Base-by-base conservation (phyloP, 805 yeast species). In the Yarrowia sp. region DNA sequence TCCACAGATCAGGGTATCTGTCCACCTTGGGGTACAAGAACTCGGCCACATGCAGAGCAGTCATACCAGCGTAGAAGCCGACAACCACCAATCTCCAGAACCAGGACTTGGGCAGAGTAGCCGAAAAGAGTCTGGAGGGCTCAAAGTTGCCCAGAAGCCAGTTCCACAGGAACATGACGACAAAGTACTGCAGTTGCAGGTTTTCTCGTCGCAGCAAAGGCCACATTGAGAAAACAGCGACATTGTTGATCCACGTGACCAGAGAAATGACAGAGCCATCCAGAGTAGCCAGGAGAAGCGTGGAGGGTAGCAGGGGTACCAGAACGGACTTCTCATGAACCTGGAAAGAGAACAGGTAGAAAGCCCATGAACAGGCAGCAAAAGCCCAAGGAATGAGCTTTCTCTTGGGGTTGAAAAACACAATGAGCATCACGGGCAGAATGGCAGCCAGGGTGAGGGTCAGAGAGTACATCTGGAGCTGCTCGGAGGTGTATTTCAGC, bases 301-400 rank as follows among this genome's bases (percentile, higher is more conserved):
- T 85, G 10, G 91, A 84, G 5, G 98, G 98, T 70, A 95, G 73
- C 68, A 95, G 80, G 0, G 99, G 98, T 2, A 95, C 83, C 66
- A 95, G 77, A 14, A 95, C 92, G 0, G 95, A 84, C 76, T 95
- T 95, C 76, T 95, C 98, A 74, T 95, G 99, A 4, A 95, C 98
- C 74, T 93, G 98, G 79, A 91, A 95, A 36, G 96, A 88, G 74
- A 95, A 95, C 63, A 95, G 79, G 74, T 81, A 95, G 73, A 95
- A 95, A 0, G 96, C 87, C 86, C 95, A 83, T 0, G 99, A 86
- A 66, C 93, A 86, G 0, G 90, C 86, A 0, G 92, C 84, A 61
- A 95, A 82, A 1, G 92, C 90, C 85, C 92, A 90, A 0, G 88
- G 79, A 13, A 86, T 70, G 8, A 86, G 71, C 67, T 83, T 84